Base-by-base conservation (phyloP, 257 asterid genomes). In the Nicotiana benthamiana region DNA sequence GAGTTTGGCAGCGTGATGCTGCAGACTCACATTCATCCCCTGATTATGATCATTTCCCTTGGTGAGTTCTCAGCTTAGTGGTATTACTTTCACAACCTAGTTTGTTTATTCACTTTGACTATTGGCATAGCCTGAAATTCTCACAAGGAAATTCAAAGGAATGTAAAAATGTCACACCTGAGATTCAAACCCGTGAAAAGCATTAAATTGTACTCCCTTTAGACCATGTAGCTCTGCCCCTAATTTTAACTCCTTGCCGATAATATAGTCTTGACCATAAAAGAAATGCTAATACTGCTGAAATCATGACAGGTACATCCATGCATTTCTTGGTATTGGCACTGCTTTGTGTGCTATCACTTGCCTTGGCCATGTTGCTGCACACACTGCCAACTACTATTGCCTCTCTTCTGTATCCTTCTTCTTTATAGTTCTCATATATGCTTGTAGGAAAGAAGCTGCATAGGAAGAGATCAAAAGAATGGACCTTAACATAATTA, bases 351-450 rank as follows among this genome's bases (percentile, higher is more conserved):
- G 90, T 62, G 96, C 89, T 78, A 77, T 84, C 83, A 80, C 94
- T 30, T 86, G 81, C 84, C 84, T 91, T 62, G 96, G 96, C 18
- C 90, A 90, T 80, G 28, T 89, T 79, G 94, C 94, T 70, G 90
- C 94, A 9, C 27, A 32, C 43, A 82, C 91, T 11, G 84, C 89
- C n/a, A 89, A 89, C 18, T 6, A 48, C 4, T 75, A 16, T 63
- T 89, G 91, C 86, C 89, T 91, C 72, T 80, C 87, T 52, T 81
- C 81, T 75, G 94, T 91, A 91, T 91, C 93, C 91, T 81, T 82
- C 17, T 74, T 74, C 16, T 74, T 22, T 51, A 48, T 74, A 74
- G 15, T 46, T 72, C 40, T 46, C 60, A 72, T 72, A 72, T 43
- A 40, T 40, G 17, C 40, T 72, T 10, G 18, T 1, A 51, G 12